Evolutionary conservation across 441 rosid genomes (phyloP).

Genomic region (Erodium trifolium): DNA sequence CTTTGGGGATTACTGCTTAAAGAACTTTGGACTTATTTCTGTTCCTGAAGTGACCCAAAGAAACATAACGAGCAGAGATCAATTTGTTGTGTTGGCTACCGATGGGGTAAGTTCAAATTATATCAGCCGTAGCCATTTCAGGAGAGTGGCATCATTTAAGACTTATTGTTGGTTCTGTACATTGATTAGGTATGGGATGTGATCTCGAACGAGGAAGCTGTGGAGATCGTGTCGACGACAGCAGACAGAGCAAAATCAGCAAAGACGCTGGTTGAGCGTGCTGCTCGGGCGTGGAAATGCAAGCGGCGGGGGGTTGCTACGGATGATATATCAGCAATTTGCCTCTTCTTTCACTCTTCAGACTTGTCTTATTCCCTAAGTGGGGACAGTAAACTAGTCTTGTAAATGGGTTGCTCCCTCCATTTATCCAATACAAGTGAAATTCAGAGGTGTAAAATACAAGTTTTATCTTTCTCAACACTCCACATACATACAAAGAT

Average conservation of each 20-base stretch:
- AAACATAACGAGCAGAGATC: constrained; percentile 54
- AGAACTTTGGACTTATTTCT: constrained; percentile 67
- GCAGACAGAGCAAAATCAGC: constrained; percentile 58
- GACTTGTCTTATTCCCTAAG: neutral
- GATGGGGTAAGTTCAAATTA: constrained; percentile 58
- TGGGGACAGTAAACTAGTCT: neutral
- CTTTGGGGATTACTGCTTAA: constrained; percentile 83
- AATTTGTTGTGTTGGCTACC: constrained; percentile 73
- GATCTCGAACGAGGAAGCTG: constrained; percentile 74
- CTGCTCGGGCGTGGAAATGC: constrained; percentile 55
- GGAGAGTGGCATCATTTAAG: too few species aligned
- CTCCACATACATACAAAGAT: too few species aligned
- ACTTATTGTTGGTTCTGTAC: neutral
- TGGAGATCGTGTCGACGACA: constrained; percentile 50
- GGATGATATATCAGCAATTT: constrained; percentile 93
- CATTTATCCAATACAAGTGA: neutral
- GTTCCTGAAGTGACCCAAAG: constrained; percentile 79
- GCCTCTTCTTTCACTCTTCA: constrained; percentile 65
- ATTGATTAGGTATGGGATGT: constrained; percentile 82
- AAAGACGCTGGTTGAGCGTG: constrained; percentile 50
- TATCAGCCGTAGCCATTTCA: too few species aligned
- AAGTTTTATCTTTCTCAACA: too few species aligned
- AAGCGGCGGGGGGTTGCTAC: constrained; percentile 68
- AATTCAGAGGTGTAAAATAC: too few species aligned
- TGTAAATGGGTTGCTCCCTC: neutral